These are phyloP conservation scores for Catunica adiposa DNA, from an alignment of 2,329 filamentous ascomycete genomes.

Conservation along the genomic window DNA sequence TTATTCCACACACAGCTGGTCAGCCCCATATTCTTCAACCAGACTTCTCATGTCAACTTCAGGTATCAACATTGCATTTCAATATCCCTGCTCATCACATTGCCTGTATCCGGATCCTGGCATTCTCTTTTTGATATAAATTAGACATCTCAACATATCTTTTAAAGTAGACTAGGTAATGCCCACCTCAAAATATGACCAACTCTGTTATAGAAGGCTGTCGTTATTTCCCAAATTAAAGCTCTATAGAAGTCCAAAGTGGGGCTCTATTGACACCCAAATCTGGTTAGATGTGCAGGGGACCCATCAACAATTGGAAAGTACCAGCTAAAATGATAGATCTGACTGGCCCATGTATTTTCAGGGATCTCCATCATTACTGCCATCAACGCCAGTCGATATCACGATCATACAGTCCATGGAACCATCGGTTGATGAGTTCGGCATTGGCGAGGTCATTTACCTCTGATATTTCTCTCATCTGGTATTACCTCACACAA, in stretches of 20 bases:
- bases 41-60: too few species aligned
- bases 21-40: too few species aligned
- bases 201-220: neutral
- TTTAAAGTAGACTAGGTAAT: neutral
- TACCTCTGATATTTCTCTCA: neutral
- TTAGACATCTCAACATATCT: neutral
- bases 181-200: neutral
- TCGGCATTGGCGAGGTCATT: too few species aligned
- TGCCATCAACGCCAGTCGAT: too few species aligned
- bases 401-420: too few species aligned
- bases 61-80: too few species aligned
- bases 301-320: neutral
- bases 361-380: neutral
- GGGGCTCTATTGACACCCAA: slow-evolving; percentile 22
- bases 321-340: neutral
- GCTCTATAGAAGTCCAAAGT: slow-evolving; percentile 19
- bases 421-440: too few species aligned
- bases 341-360: neutral
- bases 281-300: slow-evolving; percentile 17
- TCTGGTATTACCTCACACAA: neutral
- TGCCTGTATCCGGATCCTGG: too few species aligned
- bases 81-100: too few species aligned
- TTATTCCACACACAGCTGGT: too few species aligned
- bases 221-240: slow-evolving; percentile 2
- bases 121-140: neutral